Evolutionary conservation across 169 alveolate genomes (phyloP), one percentile per base, ranked within the genome.

Genomic region (Plasmodium fragile): DNA sequence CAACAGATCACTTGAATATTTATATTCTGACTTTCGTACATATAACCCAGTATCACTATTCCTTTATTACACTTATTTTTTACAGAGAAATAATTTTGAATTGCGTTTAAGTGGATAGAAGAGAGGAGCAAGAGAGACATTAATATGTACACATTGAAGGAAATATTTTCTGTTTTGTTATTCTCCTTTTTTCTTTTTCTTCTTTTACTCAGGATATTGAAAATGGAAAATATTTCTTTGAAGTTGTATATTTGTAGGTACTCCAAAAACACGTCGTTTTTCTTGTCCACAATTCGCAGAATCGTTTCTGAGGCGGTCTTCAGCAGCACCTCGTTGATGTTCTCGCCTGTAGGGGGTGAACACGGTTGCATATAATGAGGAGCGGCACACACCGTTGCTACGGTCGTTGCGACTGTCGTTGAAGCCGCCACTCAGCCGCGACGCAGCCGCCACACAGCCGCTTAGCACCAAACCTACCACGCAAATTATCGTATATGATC

Each of bases 1-100:
- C 93, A 87, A 25, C 93, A 87, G 3, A 87, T 87, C n/a, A 87
- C 80, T 32, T 87, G 93, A 10, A 87, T 49, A 39, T 87, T 87
- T n/a, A 87, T 77, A 49, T 87, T 87, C n/a, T 77, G 6, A 39
- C 93, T 87, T 1, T 87, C 93, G 18, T 87, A 87, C 93, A 87
- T 87, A 78, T 55, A 87, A 1, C 89, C 89, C 8, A 87, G 81
- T 10, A 87, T 87, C 0, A 25, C 7, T 10, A 87, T 78, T 1
- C 93, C 93, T 28, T 78, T 87, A 32, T 87, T 87, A 3, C 28
- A 45, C 18, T 84, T 84, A 41, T 55, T 77, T 25, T 87, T 87
- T 6, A 77, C 83, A 7, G 71, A 34, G 80, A 87, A 87, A 32
- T 77, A 87, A 59, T 87, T 65, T 30, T 87, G 93, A 13, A 87